Evolutionary conservation across 352 stramenopile genomes (phyloP).

Genomic region (Aphanomyces cochlioides): DNA sequence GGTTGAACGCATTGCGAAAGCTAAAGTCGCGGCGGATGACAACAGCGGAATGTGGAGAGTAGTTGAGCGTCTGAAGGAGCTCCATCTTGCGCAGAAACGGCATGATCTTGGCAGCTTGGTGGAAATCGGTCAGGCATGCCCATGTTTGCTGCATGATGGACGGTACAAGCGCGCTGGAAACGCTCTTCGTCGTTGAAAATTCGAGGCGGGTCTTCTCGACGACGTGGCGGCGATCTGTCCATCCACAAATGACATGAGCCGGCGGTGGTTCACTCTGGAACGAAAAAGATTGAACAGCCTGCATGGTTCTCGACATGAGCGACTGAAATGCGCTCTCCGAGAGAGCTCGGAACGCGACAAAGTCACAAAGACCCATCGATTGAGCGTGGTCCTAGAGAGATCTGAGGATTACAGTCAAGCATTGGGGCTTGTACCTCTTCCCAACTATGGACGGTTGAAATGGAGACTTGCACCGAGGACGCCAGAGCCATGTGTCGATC

Average conservation of each 20-base stretch:
- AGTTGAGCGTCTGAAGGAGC: constrained; percentile 7
- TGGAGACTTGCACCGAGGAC: constrained; percentile 25
- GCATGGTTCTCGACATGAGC: not conserved
- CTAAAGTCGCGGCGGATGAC: constrained; percentile 19
- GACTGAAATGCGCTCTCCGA: constrained; percentile 2
- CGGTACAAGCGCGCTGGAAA: not conserved
- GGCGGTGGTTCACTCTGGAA: not conserved
- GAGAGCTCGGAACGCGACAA: constrained; percentile 25
- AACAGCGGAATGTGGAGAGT: not conserved
- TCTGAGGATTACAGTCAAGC: not conserved
- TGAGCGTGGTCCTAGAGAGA: constrained; percentile 10
- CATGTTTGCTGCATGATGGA: constrained; percentile 7
- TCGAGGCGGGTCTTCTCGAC: not conserved
- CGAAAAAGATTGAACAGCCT: not conserved
- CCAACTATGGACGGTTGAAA: constrained; percentile 18
- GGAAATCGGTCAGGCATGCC: not conserved
- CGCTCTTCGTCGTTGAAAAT: not conserved
- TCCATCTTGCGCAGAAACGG: constrained; percentile 28
- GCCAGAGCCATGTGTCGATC: constrained; percentile 20
- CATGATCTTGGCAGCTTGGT: not conserved
- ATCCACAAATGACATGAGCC: not conserved
- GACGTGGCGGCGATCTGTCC: constrained; percentile 12
- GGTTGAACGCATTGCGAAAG: constrained; percentile 5
- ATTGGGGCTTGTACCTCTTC: not conserved
- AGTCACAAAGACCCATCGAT: constrained; percentile 19